Percentiles rank a stretch among this genome's conserved stretches.
phyloP scores from a whole-genome alignment of 345 rosid species.

The Salix purpurea region DNA sequence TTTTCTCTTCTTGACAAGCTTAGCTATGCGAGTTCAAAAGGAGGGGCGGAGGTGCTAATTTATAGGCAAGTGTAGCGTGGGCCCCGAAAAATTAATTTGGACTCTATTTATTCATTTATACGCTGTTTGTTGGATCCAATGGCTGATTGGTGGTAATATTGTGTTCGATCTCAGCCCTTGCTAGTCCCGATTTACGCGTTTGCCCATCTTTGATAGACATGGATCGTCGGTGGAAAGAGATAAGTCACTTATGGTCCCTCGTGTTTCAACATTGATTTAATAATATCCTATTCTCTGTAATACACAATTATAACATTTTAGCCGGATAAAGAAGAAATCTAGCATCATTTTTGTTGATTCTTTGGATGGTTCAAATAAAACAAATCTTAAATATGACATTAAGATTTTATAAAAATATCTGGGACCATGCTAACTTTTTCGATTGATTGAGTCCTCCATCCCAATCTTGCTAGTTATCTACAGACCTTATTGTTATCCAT shows the following conservation, averaged over 20 bases:
- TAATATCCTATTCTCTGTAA: no score
- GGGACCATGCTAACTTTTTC: background rate
- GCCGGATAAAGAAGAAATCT: no score
- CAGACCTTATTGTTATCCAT: no score
- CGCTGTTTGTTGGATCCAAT: background rate
- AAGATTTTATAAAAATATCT: no score
- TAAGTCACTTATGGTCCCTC: background rate
- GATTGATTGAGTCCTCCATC: background rate
- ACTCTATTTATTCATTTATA: constrained; percentile 14
- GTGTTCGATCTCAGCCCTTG: background rate
- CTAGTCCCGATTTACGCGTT: background rate
- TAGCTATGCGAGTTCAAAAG: background rate
- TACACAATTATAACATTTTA: no score
- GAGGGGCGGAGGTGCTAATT: background rate
- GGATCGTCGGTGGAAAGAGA: background rate
- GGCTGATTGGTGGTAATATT: background rate
- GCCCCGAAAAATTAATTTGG: background rate
- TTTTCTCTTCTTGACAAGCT: background rate
- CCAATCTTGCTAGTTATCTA: no score
- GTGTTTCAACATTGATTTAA: background rate
- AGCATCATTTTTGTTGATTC: no score
- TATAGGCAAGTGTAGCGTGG: background rate
- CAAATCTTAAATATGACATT: no score
- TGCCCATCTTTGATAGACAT: background rate
- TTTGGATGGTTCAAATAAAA: no score